Conservation (phyloP, 495 filamentous ascomycete genomes). For the Aspergillus avenaceus region DNA sequence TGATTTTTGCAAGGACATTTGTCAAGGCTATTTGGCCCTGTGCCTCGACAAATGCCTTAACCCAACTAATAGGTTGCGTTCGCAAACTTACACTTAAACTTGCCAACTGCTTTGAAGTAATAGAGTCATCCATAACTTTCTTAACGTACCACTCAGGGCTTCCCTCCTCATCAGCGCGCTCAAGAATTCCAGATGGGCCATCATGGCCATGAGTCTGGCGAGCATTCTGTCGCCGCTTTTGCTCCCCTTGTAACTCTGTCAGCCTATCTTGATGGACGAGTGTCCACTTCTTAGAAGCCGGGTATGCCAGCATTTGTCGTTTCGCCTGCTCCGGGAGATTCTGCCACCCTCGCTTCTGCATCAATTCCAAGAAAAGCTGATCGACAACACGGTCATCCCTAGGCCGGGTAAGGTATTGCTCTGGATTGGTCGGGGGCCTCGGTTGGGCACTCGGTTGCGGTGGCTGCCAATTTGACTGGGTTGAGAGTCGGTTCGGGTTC, state of each 20-base stretch:
- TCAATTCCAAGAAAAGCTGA: conserved; percentile 83
- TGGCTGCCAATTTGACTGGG: conserved; percentile 29
- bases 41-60: conserved; percentile 92
- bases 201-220: conserved; percentile 59
- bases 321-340: conserved; percentile 93
- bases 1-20: conserved; percentile 89
- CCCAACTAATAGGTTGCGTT: conserved; percentile 96
- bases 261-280: conserved; percentile 92
- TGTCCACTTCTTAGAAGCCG: conserved; percentile 93
- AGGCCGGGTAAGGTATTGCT: conserved; percentile 61
- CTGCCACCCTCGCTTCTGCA: conserved; percentile 97
- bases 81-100: conserved; percentile 90
- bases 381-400: conserved; percentile 86
- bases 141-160: conserved; percentile 98
- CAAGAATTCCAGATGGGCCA: conserved; percentile 60
- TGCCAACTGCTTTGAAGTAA: conserved; percentile 84
- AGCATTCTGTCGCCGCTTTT: conserved; percentile 75
- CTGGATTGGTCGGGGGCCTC: conserved; percentile 35
- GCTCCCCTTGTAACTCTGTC: conserved; percentile 88
- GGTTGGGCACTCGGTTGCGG: conserved; percentile 41
- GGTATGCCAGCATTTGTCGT: conserved; percentile 92
- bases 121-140: conserved; percentile 92
- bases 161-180: conserved; percentile 84
- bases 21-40: conserved; percentile 96
- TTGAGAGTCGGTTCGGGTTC: conserved; percentile 31